Evolutionary conservation across 768 basidiomycete species (phyloP), one percentile per base, ranked within the genome.

Genomic region (Lactarius deliciosus): DNA sequence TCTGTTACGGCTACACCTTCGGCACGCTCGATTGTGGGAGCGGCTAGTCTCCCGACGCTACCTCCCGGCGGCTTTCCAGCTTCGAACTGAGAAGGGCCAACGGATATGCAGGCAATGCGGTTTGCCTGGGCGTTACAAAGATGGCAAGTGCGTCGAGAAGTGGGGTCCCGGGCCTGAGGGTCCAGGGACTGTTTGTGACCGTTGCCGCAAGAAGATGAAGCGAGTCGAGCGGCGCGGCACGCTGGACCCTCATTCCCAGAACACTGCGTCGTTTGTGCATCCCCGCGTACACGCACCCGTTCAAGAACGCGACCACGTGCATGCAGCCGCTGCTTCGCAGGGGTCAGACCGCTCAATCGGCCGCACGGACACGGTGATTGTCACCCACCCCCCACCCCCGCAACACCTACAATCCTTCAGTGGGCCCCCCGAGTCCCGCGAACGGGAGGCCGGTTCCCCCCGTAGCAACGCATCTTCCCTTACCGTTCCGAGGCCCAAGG

Each of bases 121-220:
- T 0, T 74, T 86, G 61, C 79, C 84, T 1, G 90, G 90, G 0
- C 78, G 89, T 3, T 91, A 91, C 75, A 90, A 90, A 77, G 89
- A 91, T 11, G 88, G 86, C 2, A 90, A 90, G 72, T 91, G 89
- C 72, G 89, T 91, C 45, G 89, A 91, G 73, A 91, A 91, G 74
- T 91, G 90, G 89, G 90, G 89, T 2, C 89, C 89, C 28, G 89
- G 89, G 10, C 90, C 90, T 57, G 82, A 86, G 76, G 89, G 90
- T 0, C 89, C 90, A 60, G 90, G 89, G 25, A 91, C 90, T 0
- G 89, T 91, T 0, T 91, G 89, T 71, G 90, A 91, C 79, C 79
- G 89, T 80, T 90, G 89, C 75, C 82, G 89, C 63, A 91, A 91
- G 75, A 90, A 90, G 75, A 90, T 90, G 89, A 91, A 90, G 76